Evolutionary conservation across 495 filamentous ascomycete genomes (phyloP).

Genomic region (Neurospora sp.): DNA sequence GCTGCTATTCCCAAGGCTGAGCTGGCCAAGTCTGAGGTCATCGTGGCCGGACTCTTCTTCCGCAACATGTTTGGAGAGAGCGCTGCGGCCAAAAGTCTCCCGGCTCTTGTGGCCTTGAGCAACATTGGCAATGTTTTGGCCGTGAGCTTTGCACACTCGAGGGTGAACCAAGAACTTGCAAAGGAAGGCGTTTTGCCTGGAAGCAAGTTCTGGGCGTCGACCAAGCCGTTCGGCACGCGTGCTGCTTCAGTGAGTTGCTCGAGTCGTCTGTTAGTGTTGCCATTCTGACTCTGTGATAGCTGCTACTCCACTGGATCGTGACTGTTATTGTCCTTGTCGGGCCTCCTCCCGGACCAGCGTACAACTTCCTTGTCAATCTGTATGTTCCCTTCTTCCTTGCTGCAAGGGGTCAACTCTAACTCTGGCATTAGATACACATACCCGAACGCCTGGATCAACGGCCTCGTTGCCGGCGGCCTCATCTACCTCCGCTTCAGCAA

Average conservation of each 20-base stretch:
- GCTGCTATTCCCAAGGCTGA: constrained; percentile 35
- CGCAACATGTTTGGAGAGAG: constrained; percentile 33
- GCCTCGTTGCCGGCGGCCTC: constrained; percentile 37
- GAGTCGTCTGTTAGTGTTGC: neutral
- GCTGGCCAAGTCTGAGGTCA: constrained; percentile 40
- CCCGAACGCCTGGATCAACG: constrained; percentile 43
- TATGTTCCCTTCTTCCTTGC: constrained; percentile 4
- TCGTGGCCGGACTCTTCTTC: constrained; percentile 40
- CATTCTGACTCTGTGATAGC: constrained; percentile 4
- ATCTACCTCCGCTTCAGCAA: constrained; percentile 37
- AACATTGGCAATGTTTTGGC: constrained; percentile 51
- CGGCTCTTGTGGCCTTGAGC: constrained; percentile 50
- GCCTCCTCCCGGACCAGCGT: constrained; percentile 35
- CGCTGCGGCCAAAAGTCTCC: constrained; percentile 35
- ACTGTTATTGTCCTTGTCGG: constrained; percentile 39
- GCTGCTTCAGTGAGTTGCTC: constrained; percentile 29
- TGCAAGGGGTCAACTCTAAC: neutral
- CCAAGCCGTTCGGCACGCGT: constrained; percentile 24
- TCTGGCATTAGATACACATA: constrained; percentile 29
- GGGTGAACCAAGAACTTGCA: constrained; percentile 61
- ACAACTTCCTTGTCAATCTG: constrained; percentile 40
- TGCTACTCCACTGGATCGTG: constrained; percentile 43
- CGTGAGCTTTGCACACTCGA: constrained; percentile 42
- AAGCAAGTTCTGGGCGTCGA: constrained; percentile 38
- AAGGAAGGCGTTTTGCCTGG: constrained; percentile 57